phyloP scores from a whole-genome alignment of 2,329 filamentous ascomycete species.

The Delphinella strobiligena region DNA sequence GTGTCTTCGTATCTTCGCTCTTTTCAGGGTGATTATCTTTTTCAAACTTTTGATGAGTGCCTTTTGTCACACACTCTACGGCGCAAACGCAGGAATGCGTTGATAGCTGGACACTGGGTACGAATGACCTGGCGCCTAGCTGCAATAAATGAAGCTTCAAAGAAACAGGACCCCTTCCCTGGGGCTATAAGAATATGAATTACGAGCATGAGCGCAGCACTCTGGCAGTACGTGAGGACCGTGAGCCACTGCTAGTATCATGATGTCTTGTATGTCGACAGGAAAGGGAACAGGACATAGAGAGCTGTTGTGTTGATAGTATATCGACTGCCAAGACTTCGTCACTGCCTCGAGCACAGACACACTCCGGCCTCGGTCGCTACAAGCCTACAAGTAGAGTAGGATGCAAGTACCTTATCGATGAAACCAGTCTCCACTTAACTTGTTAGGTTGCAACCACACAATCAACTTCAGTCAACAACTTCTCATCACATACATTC shows the following conservation, averaged over 20 bases:
- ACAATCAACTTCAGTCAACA: neutral
- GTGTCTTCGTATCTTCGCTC: neutral
- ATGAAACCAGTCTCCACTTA: neutral
- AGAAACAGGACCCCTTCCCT: conserved; percentile 38
- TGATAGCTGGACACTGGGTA: neutral
- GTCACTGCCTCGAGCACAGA: neutral
- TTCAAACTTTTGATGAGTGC: neutral
- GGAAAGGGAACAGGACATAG: neutral
- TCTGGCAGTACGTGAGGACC: conserved; percentile 1
- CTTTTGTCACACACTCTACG: neutral
- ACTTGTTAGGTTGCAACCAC: neutral
- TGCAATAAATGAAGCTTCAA: conserved; percentile 20
- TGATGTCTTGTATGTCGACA: conserved; percentile 4
- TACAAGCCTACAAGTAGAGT: no score
- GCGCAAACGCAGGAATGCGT: no score
- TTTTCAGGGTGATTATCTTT: neutral
- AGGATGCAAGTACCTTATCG: neutral
- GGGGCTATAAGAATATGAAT: conserved; percentile 32
- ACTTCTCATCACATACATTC: neutral
- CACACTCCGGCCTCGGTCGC: no score
- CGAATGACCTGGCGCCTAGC: neutral
- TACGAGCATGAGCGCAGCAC: neutral
- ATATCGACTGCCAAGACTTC: neutral
- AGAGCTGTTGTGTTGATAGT: neutral
- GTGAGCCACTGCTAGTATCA: neutral